Percentiles rank a stretch among this genome's conserved stretches.
These are phyloP conservation scores for Garcia nutans DNA, from an alignment of 345 rosid genomes.

Conservation along the genomic window DNA sequence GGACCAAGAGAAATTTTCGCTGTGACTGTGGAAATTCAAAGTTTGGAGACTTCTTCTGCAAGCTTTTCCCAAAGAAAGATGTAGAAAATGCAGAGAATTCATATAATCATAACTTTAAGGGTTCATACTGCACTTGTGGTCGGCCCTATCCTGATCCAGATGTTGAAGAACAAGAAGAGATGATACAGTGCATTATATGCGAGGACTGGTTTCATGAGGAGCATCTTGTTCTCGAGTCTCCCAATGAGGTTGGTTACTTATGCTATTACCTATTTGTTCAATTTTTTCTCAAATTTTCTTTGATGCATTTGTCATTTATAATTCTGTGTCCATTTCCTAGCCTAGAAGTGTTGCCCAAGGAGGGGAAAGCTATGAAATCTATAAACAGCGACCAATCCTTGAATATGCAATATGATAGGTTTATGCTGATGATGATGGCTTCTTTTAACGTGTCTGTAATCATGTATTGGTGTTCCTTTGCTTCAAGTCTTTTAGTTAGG, in stretches of 20 bases:
- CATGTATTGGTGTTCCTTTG: neutral
- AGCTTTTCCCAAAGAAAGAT: slow-evolving; percentile 74
- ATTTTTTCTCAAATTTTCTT: slow-evolving; percentile 2
- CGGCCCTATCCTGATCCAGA: slow-evolving; percentile 90
- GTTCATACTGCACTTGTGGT: slow-evolving; percentile 78
- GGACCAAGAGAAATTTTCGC: slow-evolving; percentile 91
- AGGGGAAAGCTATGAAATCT: neutral
- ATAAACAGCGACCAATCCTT: neutral
- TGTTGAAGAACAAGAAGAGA: slow-evolving; percentile 84
- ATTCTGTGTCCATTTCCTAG: neutral
- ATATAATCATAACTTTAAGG: slow-evolving; percentile 91
- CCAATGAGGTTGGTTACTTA: slow-evolving; percentile 51
- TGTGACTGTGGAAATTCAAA: slow-evolving; percentile 98
- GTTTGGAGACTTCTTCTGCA: slow-evolving; percentile 76
- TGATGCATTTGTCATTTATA: neutral
- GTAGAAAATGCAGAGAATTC: slow-evolving; percentile 68
- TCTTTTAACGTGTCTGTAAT: neutral
- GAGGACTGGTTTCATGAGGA: slow-evolving; percentile 99
- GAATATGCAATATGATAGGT: neutral
- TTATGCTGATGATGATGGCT: neutral
- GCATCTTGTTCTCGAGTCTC: slow-evolving; percentile 65
- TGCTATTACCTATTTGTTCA: slow-evolving; percentile 1
- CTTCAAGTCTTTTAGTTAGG: neutral
- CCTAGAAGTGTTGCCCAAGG: neutral
- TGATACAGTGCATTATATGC: slow-evolving; percentile 94